phyloP scores from a whole-genome alignment of 1,139 yeast genomes.

The Geotrichum klebahnii region DNA sequence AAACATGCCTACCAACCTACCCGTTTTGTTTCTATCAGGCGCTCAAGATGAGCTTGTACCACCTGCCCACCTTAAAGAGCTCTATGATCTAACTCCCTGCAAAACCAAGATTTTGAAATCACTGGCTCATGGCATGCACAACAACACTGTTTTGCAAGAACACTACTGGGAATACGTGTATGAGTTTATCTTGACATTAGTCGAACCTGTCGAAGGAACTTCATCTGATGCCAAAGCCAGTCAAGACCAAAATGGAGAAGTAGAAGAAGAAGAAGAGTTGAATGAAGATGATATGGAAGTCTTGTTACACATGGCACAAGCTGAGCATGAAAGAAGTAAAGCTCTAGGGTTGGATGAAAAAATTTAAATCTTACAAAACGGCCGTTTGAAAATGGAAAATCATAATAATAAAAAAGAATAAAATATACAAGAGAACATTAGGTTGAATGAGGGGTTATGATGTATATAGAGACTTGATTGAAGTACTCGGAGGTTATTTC shows the following conservation, averaged over 20 bases:
- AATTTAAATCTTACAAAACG: no score
- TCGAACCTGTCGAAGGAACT: conserved; percentile 32
- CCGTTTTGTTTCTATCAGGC: conserved; percentile 71
- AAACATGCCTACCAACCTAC: conserved; percentile 51
- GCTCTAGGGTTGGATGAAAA: background rate
- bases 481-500: no score
- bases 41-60: conserved; percentile 86
- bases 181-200: conserved; percentile 51
- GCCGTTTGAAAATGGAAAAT: no score
- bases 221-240: conserved; percentile 2
- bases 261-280: conserved; percentile 4
- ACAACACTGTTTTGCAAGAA: conserved; percentile 70
- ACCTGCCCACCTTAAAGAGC: conserved; percentile 68
- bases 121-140: conserved; percentile 64
- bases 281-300: conserved; percentile 16
- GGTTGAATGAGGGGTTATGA: no score
- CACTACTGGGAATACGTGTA: conserved; percentile 70
- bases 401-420: no score
- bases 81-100: conserved; percentile 44
- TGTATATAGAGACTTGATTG: no score
- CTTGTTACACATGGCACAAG: conserved; percentile 7
- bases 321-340: conserved; percentile 1
- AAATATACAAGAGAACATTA: no score
- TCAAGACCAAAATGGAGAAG: conserved; percentile 12
- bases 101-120: conserved; percentile 41